Percentiles rank a stretch among this genome's conserved stretches.
phyloP scores from a whole-genome alignment of 139 green algal species.

The Chara braunii region DNA sequence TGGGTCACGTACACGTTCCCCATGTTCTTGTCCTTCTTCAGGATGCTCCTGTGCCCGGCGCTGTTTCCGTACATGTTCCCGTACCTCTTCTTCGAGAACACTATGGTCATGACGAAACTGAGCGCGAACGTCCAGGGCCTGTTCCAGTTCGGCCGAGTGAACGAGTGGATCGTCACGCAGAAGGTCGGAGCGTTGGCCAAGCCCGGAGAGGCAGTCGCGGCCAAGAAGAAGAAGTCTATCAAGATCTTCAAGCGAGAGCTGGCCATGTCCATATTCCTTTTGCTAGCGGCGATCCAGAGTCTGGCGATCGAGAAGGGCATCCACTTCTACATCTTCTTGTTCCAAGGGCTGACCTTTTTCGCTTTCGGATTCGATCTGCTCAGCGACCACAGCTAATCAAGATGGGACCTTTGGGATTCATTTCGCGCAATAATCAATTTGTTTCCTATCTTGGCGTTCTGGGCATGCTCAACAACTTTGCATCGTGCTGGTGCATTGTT shows the following conservation, averaged over 20 bases:
- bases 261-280: conserved; percentile 15
- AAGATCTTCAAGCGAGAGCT: conserved; percentile 2
- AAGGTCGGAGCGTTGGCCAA: conserved; percentile 43
- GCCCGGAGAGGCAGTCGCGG: not conserved
- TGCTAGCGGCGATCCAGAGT: conserved; percentile 18
- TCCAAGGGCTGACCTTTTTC: too few relatives aligned
- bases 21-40: not conserved
- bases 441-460: too few relatives aligned
- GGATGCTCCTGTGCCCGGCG: conserved; percentile 5
- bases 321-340: conserved; percentile 40
- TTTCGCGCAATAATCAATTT: too few relatives aligned
- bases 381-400: too few relatives aligned
- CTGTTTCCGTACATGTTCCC: conserved; percentile 17
- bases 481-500: too few relatives aligned
- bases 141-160: conserved; percentile 43
- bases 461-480: too few relatives aligned
- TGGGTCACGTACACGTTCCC: conserved; percentile 21
- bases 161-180: conserved; percentile 79
- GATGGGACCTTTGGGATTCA: too few relatives aligned
- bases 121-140: conserved; percentile 15
- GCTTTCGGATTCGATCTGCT: too few relatives aligned
- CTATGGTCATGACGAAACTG: conserved; percentile 19
- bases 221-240: not conserved
- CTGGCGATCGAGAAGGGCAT: conserved; percentile 19
- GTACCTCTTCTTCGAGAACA: conserved; percentile 26